These are phyloP conservation scores for Hippophae rhamnoides DNA, from an alignment of 306 rosid species.

Conservation along the genomic window DNA sequence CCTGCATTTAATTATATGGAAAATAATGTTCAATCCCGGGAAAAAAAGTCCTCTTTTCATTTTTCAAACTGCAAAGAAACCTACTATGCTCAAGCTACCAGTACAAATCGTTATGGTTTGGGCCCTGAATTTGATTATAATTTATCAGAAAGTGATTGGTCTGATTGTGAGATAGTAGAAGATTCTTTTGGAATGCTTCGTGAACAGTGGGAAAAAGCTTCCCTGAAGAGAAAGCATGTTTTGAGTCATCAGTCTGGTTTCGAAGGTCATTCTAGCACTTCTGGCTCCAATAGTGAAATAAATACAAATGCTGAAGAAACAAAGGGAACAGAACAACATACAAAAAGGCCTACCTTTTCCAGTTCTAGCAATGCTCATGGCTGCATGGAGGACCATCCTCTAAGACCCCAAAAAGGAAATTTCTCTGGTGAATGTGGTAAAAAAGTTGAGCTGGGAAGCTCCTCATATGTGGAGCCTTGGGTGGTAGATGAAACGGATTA, in stretches of 20 bases:
- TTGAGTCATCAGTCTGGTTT: slow-evolving; percentile 25
- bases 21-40: slow-evolving; percentile 19
- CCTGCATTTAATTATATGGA: slow-evolving; percentile 19
- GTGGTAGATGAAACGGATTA: slow-evolving; percentile 13
- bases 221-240: slow-evolving; percentile 42
- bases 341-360: slow-evolving; percentile 31
- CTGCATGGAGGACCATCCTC: slow-evolving; percentile 22
- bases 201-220: slow-evolving; percentile 71
- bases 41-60: slow-evolving; percentile 30
- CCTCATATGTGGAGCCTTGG: slow-evolving; percentile 8
- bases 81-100: slow-evolving; percentile 22
- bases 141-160: slow-evolving; percentile 60
- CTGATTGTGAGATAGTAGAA: slow-evolving; percentile 71
- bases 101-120: slow-evolving; percentile 45
- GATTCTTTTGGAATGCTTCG: slow-evolving; percentile 31
- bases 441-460: slow-evolving; percentile 6
- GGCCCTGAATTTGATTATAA: slow-evolving; percentile 22
- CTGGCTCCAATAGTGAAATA: slow-evolving; percentile 38
- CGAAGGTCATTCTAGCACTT: slow-evolving; percentile 42
- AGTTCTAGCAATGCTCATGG: slow-evolving; percentile 27
- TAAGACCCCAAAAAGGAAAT: too few relatives aligned
- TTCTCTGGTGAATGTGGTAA: too few relatives aligned
- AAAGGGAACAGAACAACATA: slow-evolving; percentile 19
- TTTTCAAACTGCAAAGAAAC: slow-evolving; percentile 30
- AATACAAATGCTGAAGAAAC: slow-evolving; percentile 22